phyloP scores from a whole-genome alignment of 2,329 filamentous ascomycete species.

The Hymenoscyphus fructigenus region DNA sequence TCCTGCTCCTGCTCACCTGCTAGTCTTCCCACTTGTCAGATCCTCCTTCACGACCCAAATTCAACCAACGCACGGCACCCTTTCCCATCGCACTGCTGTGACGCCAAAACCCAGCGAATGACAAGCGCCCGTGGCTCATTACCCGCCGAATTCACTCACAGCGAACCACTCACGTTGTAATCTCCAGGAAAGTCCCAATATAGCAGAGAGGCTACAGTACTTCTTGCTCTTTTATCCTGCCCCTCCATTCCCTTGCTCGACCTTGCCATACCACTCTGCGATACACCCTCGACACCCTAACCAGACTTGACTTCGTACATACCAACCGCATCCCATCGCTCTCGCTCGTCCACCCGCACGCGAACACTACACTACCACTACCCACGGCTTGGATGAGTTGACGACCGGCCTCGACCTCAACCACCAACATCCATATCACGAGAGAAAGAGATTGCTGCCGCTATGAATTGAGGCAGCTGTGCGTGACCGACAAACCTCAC shows the following conservation, averaged over 20 bases:
- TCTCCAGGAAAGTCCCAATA: conserved; percentile 23
- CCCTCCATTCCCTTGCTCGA: conserved; percentile 23
- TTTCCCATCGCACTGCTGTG: conserved; percentile 18
- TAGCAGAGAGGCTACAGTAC: conserved; percentile 15
- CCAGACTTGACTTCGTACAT: not conserved
- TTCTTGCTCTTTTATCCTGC: not conserved
- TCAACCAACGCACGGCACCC: not conserved
- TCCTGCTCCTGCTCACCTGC: not conserved
- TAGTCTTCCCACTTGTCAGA: not conserved
- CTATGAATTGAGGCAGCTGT: conserved; percentile 26
- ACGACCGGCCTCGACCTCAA: conserved; percentile 10
- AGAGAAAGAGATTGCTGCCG: conserved; percentile 18
- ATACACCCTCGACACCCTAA: conserved; percentile 12
- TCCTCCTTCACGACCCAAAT: not conserved
- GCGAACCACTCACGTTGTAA: conserved; percentile 27
- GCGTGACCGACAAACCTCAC: conserved; percentile 38
- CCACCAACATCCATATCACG: not conserved
- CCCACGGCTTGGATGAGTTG: conserved; percentile 1
- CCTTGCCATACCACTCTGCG: conserved; percentile 18
- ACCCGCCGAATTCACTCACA: conserved; percentile 22
- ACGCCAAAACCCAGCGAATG: conserved; percentile 24
- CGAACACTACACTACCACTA: not conserved
- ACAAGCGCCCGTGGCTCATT: conserved; percentile 17
- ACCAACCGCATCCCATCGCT: not conserved
- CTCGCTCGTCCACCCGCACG: not conserved